Evolutionary conservation across 345 rosid genomes (phyloP).

Genomic region (Arabidopsis suecica): DNA sequence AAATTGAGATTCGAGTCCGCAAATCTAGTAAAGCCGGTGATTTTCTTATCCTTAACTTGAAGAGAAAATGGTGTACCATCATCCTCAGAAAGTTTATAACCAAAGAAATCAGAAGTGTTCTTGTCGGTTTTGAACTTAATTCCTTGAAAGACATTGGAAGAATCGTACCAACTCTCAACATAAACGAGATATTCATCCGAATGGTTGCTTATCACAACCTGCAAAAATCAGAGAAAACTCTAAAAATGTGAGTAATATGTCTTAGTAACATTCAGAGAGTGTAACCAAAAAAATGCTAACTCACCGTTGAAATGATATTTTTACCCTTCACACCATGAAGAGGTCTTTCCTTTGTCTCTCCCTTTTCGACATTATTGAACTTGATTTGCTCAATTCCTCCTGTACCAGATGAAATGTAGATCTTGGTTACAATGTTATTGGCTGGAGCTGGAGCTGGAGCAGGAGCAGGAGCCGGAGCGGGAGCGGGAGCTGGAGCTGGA

Average conservation of each 20-base stretch:
- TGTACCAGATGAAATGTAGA: neutral
- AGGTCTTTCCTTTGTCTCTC: neutral
- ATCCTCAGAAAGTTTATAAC: neutral
- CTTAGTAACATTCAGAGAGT: neutral
- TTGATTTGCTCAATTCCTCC: neutral
- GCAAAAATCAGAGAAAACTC: neutral
- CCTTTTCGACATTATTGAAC: neutral
- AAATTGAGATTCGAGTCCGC: neutral
- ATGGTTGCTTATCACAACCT: neutral
- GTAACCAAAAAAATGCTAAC: neutral
- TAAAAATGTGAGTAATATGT: neutral
- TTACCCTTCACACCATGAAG: neutral
- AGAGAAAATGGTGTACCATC: constrained; percentile 18
- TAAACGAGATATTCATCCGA: constrained; percentile 5
- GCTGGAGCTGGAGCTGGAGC: neutral
- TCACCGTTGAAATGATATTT: neutral
- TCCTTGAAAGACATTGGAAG: neutral
- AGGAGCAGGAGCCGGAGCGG: neutral
- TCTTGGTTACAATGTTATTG: neutral
- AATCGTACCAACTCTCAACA: constrained; percentile 4
- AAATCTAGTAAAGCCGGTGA: neutral
- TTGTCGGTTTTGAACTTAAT: constrained; percentile 9
- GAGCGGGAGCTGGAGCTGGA: neutral
- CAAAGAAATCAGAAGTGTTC: neutral
- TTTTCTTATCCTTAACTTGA: constrained; percentile 3